A percentile compares a stretch with the other conserved stretches of the same genome.
These are phyloP conservation scores for Trichodelitschia bisporula DNA, from an alignment of 495 filamentous ascomycete genomes.

Conservation along the genomic window DNA sequence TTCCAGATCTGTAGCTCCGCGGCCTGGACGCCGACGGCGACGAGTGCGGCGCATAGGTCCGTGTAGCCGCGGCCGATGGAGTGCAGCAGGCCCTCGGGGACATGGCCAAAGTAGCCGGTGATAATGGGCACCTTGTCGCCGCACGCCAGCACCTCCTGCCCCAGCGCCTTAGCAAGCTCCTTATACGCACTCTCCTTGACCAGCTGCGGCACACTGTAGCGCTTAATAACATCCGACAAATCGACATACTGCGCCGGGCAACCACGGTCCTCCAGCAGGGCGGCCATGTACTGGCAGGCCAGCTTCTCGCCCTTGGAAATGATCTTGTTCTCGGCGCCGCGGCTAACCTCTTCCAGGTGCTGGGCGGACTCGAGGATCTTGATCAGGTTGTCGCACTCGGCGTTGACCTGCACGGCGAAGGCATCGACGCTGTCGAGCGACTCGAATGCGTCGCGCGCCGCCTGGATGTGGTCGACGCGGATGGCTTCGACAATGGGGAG, in stretches of 20 bases:
- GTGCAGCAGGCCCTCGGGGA: slow-evolving; percentile 22
- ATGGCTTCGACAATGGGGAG: slow-evolving; percentile 48
- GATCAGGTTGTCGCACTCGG: slow-evolving; percentile 41
- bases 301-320: slow-evolving; percentile 87
- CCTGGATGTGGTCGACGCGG: slow-evolving; percentile 43
- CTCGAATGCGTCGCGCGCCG: slow-evolving; percentile 35
- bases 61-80: slow-evolving; percentile 26
- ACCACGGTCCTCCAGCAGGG: slow-evolving; percentile 48
- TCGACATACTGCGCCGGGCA: slow-evolving; percentile 73
- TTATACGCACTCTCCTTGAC: slow-evolving; percentile 67
- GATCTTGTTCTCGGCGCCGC: slow-evolving; percentile 65
- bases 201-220: slow-evolving; percentile 23
- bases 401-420: slow-evolving; percentile 35
- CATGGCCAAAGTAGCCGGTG: slow-evolving; percentile 23
- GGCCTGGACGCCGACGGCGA: slow-evolving; percentile 23
- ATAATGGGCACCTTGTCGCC: slow-evolving; percentile 24
- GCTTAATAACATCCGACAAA: slow-evolving; percentile 47
- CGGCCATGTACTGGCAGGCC: slow-evolving; percentile 68
- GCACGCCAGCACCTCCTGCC: slow-evolving; percentile 41
- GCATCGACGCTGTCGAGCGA: slow-evolving; percentile 30
- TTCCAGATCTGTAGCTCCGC: slow-evolving; percentile 29
- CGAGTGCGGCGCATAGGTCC: slow-evolving; percentile 26
- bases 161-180: slow-evolving; percentile 34
- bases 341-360: slow-evolving; percentile 41
- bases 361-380: slow-evolving; percentile 32